Evolutionary conservation across 768 basidiomycete genomes (phyloP), one percentile per base, ranked within the genome.

Genomic region (Mycena capillaripes): DNA sequence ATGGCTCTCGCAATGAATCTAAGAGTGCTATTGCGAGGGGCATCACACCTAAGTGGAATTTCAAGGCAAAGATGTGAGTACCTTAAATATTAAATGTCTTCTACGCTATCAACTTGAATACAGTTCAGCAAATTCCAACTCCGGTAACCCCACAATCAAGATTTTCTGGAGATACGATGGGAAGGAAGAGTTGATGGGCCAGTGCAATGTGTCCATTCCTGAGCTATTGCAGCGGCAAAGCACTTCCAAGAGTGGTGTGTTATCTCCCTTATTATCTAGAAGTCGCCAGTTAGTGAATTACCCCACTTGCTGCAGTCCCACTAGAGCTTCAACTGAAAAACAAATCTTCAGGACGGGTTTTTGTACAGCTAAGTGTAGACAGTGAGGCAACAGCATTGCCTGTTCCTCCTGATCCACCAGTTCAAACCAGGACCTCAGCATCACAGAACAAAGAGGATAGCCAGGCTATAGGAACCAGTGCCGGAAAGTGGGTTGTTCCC

Each of bases 21-120:
- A 27, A 50, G 25, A 50, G 48, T 50, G 25, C 48, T 50, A 27
- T 50, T 50, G 48, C 48, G 48, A 50, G 48, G 48, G 48, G 48
- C 25, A 27, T 25, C 48, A 50, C 25, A 50, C 48, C 48, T 50
- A 50, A 27, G 48, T 50, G 48, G 48, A 48, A 48, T 48, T 48
- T 48, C 46, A 48, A 48, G 46, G n/a, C 46, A 48, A 48, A 48
- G 46, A 48, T 48, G 46, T 48, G 46, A 48, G 46, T 48, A n/a
- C 17, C 46, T 48, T n/a, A 48, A 48, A 25, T 48, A 23, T 48
- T 48, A 48, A 21, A 25, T 48, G 46, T 48, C 46, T 48, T 48
- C 46, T 25, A 48, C 6, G 23, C 46, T 48, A 48, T 48, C 34
- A 48, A 48, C 46, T 5, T 48, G 46, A 48, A 48, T 48, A 48